phyloP scores from a whole-genome alignment of 305 asterid species.

The Solanum chacoense region DNA sequence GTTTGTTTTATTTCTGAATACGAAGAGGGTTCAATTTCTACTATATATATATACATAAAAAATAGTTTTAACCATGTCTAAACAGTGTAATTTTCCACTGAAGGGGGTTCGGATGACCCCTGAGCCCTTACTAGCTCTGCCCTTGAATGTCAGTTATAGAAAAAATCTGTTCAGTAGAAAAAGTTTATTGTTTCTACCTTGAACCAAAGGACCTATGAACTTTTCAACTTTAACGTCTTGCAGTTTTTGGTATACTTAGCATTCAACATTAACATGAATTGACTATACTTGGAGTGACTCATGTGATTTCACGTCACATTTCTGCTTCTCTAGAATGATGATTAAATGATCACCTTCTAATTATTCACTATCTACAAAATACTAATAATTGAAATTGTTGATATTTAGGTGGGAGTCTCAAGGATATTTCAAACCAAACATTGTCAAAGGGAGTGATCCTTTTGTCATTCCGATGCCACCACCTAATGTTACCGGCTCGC shows the following conservation, averaged over 20 bases:
- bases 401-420: conserved; percentile 95
- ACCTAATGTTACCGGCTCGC: conserved; percentile 94
- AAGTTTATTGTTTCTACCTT: not conserved
- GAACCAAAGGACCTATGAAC: not conserved
- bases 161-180: not conserved
- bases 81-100: not conserved
- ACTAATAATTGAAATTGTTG: conserved; percentile 13
- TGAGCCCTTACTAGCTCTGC: not conserved
- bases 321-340: not conserved
- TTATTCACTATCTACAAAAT: not conserved
- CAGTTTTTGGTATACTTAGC: not conserved
- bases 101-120: not conserved
- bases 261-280: not conserved
- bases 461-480: conserved; percentile 97
- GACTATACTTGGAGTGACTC: not conserved
- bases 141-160: not conserved
- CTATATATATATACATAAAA: not conserved
- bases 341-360: not conserved
- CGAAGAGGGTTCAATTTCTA: not conserved
- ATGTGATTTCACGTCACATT: not conserved
- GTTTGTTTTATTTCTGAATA: not conserved
- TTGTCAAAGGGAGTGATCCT: conserved; percentile 58
- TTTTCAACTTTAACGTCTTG: not conserved
- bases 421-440: conserved; percentile 88
- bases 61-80: not conserved